Evolutionary conservation across 2,329 filamentous ascomycete species (phyloP), one percentile per base, ranked within the genome.

Genomic region (Orbilia blumenaviensis): DNA sequence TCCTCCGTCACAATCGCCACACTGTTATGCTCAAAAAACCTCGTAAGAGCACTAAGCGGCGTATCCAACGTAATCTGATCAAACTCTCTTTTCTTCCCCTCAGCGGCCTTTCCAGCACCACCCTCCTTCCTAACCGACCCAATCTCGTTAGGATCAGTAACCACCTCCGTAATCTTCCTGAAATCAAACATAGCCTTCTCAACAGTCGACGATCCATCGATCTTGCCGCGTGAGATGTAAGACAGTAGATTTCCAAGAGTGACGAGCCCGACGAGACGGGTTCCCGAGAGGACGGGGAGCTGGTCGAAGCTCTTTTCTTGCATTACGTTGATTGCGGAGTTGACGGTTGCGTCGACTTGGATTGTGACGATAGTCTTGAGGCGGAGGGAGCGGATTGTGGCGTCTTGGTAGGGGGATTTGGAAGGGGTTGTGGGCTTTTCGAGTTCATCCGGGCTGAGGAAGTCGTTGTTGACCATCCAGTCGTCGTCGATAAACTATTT

Each of bases 21-120:
- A 79, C 92, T 95, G 84, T 99, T 98, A 93, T 95, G 98, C 84
- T 98, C 93, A 79, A 98, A 93, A 84, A 99, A 99, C 81, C 92
- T 90, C 85, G 93, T 94, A 64, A 99, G 86, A 48, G 91, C 90
- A 52, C 88, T 88, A 41, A 99, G 86, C 2, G 91, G 91, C 0
- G 95, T 99, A 79, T 97, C 92, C 82, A 91, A 86, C 5, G 95
- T 98, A 81, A 99, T 97, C 84, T 98, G 92, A 60, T 98, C 91
- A 84, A 97, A 99, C 81, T 91, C 89, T 72, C 90, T 87, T 83
- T 88, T 88, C 79, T 82, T 84, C 84, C 77, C 82, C 3, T 29
- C 50, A 3, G n/a, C 68, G 21, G 68, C 46, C 50, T 69, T 69
- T 78, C 68, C 79, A n/a, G n/a, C n/a, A 71, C n/a, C 5, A 2